Evolutionary conservation across 2,329 filamentous ascomycete genomes (phyloP).

Genomic region (Cordyceps farinosa): DNA sequence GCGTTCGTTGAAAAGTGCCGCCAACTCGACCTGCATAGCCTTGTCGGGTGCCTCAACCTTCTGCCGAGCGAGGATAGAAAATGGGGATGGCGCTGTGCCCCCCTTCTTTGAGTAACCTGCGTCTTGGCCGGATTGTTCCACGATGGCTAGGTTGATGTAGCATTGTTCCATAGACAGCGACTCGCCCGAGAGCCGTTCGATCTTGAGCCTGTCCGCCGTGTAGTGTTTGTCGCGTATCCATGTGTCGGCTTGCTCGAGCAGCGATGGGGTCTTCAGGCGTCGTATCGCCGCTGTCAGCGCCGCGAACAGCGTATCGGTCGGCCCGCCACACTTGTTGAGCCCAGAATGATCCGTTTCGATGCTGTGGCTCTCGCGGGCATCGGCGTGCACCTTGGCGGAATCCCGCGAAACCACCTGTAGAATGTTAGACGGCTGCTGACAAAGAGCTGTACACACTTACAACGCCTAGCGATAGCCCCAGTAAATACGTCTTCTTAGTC

Average conservation of each 20-base stretch:
- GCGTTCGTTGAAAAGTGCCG: not conserved
- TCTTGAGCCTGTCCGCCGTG: constrained; percentile 25
- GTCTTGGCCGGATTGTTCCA: constrained; percentile 25
- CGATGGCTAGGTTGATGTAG: constrained; percentile 39
- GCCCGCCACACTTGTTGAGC: constrained; percentile 21
- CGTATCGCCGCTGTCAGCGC: not conserved
- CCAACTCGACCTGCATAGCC: not conserved
- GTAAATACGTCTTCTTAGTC: constrained; percentile 20
- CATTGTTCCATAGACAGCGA: constrained; percentile 33
- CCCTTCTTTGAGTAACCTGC: constrained; percentile 6
- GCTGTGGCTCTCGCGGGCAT: not conserved
- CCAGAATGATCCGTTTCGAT: constrained; percentile 23
- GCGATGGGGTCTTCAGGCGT: not conserved
- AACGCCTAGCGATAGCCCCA: constrained; percentile 19
- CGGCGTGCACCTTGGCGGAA: constrained; percentile 15
- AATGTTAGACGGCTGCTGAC: not conserved
- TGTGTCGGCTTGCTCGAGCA: constrained; percentile 21
- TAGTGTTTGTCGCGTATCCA: constrained; percentile 26
- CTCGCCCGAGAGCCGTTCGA: constrained; percentile 35
- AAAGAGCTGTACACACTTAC: constrained; percentile 13
- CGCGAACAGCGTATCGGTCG: constrained; percentile 16
- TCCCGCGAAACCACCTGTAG: constrained; percentile 17
- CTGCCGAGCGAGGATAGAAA: not conserved
- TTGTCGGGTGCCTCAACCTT: not conserved
- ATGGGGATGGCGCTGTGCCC: not conserved